Conservation (phyloP, 805 yeast genomes). For the Candida germanica region DNA sequence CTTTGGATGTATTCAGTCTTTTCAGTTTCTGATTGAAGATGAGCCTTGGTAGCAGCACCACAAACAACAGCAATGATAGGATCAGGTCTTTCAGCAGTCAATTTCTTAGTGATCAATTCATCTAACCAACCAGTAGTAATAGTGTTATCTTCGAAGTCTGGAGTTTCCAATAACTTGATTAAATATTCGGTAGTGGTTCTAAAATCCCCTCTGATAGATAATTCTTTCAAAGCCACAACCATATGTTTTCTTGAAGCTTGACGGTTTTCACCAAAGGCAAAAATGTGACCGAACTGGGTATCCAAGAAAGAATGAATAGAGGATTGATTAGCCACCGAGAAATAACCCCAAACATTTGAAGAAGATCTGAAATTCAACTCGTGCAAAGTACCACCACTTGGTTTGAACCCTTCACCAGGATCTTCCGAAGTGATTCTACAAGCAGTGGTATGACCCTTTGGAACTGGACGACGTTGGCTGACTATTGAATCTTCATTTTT, state of each 20-base stretch:
- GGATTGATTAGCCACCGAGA: conserved; percentile 94
- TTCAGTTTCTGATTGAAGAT: conserved; percentile 69
- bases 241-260: conserved; percentile 97
- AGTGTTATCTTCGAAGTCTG: conserved; percentile 93
- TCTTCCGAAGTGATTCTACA: conserved; percentile 99
- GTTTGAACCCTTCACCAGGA: conserved; percentile 99
- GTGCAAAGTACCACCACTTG: conserved; percentile 94
- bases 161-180: conserved; percentile 91
- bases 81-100: conserved; percentile 98
- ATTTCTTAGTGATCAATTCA: conserved; percentile 86
- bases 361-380: conserved; percentile 96
- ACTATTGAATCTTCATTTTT: conserved; percentile 64
- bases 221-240: conserved; percentile 97
- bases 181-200: conserved; percentile 97
- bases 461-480: conserved; percentile 87
- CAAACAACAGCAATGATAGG: conserved; percentile 85
- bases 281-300: conserved; percentile 98
- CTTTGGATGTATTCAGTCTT: conserved; percentile 66
- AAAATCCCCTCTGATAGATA: conserved; percentile 97
- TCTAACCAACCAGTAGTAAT: conserved; percentile 99
- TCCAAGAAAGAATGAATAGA: conserved; percentile 97
- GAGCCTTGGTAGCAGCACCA: conserved; percentile 98
- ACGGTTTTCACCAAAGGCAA: conserved; percentile 98
- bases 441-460: conserved; percentile 98
- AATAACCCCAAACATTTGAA: conserved; percentile 99